Conservation (phyloP, 495 filamentous ascomycete genomes). For the Lasiosphaeria miniovina region DNA sequence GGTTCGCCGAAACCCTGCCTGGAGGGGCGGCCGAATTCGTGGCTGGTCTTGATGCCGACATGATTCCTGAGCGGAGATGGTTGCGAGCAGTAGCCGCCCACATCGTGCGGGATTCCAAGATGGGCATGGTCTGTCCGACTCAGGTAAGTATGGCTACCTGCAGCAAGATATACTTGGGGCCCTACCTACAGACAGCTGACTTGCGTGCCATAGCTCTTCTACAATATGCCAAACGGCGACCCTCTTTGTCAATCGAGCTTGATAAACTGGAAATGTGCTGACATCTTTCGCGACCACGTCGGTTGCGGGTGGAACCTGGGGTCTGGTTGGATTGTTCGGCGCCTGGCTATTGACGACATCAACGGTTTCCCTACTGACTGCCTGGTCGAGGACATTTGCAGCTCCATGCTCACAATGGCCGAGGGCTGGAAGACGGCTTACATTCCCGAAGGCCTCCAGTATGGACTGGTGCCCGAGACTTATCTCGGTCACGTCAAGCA, state of each 20-base stretch:
- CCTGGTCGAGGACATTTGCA: constrained; percentile 51
- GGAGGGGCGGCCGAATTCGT: constrained; percentile 47
- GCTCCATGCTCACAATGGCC: constrained; percentile 46
- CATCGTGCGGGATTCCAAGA: constrained; percentile 42
- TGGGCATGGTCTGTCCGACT: constrained; percentile 52
- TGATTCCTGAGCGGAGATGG: constrained; percentile 56
- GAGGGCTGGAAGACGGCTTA: constrained; percentile 52
- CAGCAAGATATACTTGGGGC: no score
- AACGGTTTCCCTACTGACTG: constrained; percentile 50
- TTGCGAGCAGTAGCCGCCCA: constrained; percentile 50
- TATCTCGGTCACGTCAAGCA: constrained; percentile 50
- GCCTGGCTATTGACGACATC: constrained; percentile 48
- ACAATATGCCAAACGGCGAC: constrained; percentile 51
- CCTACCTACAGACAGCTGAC: neutral
- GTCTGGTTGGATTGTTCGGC: constrained; percentile 50
- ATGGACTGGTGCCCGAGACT: constrained; percentile 49
- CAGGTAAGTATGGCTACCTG: constrained; percentile 26
- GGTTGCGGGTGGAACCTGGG: constrained; percentile 53
- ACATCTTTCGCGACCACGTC: constrained; percentile 49
- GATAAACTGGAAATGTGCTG: constrained; percentile 27
- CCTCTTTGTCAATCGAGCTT: constrained; percentile 40
- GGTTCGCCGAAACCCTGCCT: constrained; percentile 31
- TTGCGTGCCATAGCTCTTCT: constrained; percentile 42
- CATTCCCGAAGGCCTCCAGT: constrained; percentile 51
- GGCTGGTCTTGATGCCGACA: constrained; percentile 54